phyloP scores from a whole-genome alignment of 805 yeast genomes.

The Blastobotrys parvus region DNA sequence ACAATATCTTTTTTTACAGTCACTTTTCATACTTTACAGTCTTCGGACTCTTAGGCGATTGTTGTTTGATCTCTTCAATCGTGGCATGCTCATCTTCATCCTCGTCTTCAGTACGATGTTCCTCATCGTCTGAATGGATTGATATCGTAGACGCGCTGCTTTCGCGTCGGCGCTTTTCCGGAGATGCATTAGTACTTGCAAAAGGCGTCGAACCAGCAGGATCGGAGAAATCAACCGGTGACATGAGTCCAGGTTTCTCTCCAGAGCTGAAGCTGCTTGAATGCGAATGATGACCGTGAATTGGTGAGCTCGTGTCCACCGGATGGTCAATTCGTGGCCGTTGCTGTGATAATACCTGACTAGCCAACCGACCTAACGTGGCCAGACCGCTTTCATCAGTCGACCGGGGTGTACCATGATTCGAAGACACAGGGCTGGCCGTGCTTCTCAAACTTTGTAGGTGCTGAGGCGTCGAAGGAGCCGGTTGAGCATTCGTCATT shows the following conservation, averaged over 20 bases:
- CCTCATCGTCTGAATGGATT: constrained; percentile 27
- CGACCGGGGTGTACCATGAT: background rate
- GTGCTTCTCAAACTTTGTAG: too few species aligned
- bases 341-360: constrained; percentile 34
- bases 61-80: background rate
- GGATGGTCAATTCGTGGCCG: background rate
- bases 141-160: constrained; percentile 31
- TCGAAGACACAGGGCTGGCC: too few species aligned
- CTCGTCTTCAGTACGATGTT: constrained; percentile 6
- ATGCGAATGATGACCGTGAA: background rate
- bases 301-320: background rate
- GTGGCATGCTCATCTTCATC: constrained; percentile 2
- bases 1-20: too few species aligned
- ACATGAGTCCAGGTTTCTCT: constrained; percentile 13
- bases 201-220: too few species aligned
- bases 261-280: background rate
- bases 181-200: constrained; percentile 2
- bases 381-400: constrained; percentile 30
- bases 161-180: constrained; percentile 25
- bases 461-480: background rate
- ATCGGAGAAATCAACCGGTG: constrained; percentile 16
- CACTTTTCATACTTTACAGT: too few species aligned
- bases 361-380: constrained; percentile 47
- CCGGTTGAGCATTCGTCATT: background rate
- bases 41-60: background rate